A percentile compares a stretch with the other conserved stretches of the same genome.
phyloP scores from a whole-genome alignment of 148 eudicot genomes.

The Vaccinium corymbosum region DNA sequence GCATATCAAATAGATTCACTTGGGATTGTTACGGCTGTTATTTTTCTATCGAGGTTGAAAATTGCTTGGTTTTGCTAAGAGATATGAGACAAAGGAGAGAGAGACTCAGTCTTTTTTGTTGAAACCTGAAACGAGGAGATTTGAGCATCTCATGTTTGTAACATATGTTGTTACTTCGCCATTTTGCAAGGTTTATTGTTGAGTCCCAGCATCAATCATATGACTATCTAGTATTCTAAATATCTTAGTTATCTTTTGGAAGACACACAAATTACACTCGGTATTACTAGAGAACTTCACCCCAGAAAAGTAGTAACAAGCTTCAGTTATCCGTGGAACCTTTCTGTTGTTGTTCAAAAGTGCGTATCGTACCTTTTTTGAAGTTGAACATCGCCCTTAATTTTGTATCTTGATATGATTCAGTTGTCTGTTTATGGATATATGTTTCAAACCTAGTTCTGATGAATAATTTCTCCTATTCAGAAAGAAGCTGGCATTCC shows the following conservation, averaged over 20 bases:
- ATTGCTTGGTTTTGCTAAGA: background rate
- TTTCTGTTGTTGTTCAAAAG: too few relatives aligned
- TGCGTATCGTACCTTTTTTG: too few relatives aligned
- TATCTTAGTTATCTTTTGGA: background rate
- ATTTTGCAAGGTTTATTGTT: background rate
- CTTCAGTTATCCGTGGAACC: background rate
- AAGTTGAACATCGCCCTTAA: too few relatives aligned
- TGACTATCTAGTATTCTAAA: background rate
- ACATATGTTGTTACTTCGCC: background rate
- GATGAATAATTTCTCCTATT: constrained; percentile 16
- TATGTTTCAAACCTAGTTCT: background rate
- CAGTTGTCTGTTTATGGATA: background rate
- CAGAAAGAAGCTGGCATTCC: constrained; percentile 86
- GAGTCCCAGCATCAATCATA: background rate
- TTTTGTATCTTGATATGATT: background rate
- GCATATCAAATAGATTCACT: background rate
- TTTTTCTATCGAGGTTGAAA: background rate
- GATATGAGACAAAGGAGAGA: background rate
- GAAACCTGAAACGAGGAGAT: background rate
- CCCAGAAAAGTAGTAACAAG: background rate
- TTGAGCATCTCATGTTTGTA: background rate
- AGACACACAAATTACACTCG: background rate
- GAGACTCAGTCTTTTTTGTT: background rate
- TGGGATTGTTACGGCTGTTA: background rate
- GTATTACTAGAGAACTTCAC: background rate